These are phyloP conservation scores for Chrysoporthe puriensis DNA, from an alignment of 2,329 filamentous ascomycete genomes.

Conservation along the genomic window DNA sequence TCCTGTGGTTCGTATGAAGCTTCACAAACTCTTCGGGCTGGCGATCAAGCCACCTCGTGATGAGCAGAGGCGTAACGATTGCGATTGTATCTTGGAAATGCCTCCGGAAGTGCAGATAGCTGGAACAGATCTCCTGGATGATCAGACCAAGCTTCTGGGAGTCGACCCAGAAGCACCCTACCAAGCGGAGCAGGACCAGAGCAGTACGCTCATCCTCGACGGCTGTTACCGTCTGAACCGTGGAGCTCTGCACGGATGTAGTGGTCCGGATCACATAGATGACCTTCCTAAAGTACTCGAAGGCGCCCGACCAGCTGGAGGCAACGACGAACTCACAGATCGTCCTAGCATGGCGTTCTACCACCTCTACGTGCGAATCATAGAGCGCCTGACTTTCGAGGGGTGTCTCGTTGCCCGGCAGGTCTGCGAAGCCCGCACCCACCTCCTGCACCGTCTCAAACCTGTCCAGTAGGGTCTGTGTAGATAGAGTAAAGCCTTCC, in stretches of 20 bases:
- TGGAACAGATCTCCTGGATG: conserved; percentile 68
- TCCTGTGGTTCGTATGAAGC: conserved; percentile 62
- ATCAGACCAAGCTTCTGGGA: conserved; percentile 62
- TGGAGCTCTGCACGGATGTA: conserved; percentile 43
- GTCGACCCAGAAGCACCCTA: conserved; percentile 69
- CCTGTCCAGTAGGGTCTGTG: conserved; percentile 61
- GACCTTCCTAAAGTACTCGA: conserved; percentile 60
- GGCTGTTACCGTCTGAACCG: conserved; percentile 42
- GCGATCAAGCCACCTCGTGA: conserved; percentile 68
- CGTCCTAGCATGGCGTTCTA: conserved; percentile 59
- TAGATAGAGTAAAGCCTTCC: conserved; percentile 59
- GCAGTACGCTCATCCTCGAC: conserved; percentile 56
- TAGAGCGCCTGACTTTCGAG: conserved; percentile 40
- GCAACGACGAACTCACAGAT: conserved; percentile 68
- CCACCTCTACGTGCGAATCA: conserved; percentile 45
- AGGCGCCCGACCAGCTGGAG: conserved; percentile 63
- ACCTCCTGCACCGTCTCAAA: conserved; percentile 43
- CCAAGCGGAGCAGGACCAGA: conserved; percentile 59
- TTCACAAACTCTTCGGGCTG: conserved; percentile 67
- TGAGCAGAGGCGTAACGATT: conserved; percentile 63
- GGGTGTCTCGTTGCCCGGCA: conserved; percentile 39
- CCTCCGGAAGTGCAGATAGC: conserved; percentile 68
- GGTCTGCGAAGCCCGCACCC: conserved; percentile 36
- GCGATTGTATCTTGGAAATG: conserved; percentile 67
- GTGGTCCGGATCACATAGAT: conserved; percentile 55